Percentiles rank a stretch among this genome's conserved stretches.
Evolutionary conservation across 2,329 filamentous ascomycete genomes (phyloP).

Genomic region (Calonectria naviculata): DNA sequence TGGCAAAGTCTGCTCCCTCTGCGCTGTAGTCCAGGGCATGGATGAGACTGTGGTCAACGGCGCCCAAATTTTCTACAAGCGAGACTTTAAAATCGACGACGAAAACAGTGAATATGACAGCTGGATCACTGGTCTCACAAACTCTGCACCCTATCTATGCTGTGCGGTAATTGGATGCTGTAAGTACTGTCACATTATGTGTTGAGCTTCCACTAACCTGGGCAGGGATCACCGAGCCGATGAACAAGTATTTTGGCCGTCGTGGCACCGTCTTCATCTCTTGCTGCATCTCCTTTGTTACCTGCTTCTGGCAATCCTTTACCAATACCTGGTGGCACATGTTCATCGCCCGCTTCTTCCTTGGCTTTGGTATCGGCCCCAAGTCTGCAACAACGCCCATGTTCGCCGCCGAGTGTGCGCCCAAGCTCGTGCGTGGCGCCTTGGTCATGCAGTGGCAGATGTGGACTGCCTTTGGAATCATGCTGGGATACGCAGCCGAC

Average conservation of each 20-base stretch:
- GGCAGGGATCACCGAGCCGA: slow-evolving; percentile 66
- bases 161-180: slow-evolving; percentile 74
- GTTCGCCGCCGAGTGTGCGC: slow-evolving; percentile 77
- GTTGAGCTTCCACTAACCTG: neutral
- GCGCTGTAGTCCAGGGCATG: slow-evolving; percentile 70
- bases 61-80: slow-evolving; percentile 73
- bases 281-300: slow-evolving; percentile 68
- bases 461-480: slow-evolving; percentile 65
- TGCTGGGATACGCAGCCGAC: slow-evolving; percentile 65
- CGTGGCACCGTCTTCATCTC: slow-evolving; percentile 78
- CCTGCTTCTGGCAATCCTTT: slow-evolving; percentile 61
- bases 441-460: slow-evolving; percentile 81
- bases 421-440: slow-evolving; percentile 73
- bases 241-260: slow-evolving; percentile 77
- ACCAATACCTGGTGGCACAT: slow-evolving; percentile 68
- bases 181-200: slow-evolving; percentile 55
- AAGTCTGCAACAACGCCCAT: slow-evolving; percentile 74
- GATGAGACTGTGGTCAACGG: slow-evolving; percentile 71
- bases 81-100: slow-evolving; percentile 69
- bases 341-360: slow-evolving; percentile 45
- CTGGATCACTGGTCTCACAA: slow-evolving; percentile 72
- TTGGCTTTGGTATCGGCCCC: slow-evolving; percentile 52
- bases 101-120: slow-evolving; percentile 56
- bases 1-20: slow-evolving; percentile 67
- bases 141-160: slow-evolving; percentile 72